Evolutionary conservation across 371 early-diverging fungal genomes (phyloP), one percentile per base, ranked within the genome.

Genomic region (Syncephalastrum sp.): DNA sequence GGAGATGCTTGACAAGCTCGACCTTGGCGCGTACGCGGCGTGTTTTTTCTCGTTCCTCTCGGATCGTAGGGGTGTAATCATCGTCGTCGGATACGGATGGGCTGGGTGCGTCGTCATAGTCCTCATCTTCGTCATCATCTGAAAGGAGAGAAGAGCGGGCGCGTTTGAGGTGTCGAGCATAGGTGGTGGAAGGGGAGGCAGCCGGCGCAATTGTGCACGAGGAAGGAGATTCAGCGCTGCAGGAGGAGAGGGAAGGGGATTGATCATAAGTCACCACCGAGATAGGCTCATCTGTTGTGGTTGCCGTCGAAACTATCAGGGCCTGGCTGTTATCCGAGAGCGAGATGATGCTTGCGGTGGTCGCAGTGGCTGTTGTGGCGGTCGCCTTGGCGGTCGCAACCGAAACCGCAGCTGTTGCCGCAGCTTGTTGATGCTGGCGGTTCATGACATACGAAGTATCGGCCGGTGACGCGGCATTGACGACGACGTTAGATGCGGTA

Each of bases 251-350:
- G 38, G 38, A 33, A 33, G 38, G 38, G 38, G 38, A 33, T 33
- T 33, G 38, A 33, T 33, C 38, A 10, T 33, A 33, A 33, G 38
- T 10, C 38, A 33, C 38, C 8, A 33, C 38, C 38, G 38, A 33
- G 38, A 33, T 33, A 2, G 38, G 38, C 38, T 53, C 46, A 41
- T 59, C 53, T 2, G 44, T 53, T 5, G 59, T 59, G 8, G 53
- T 59, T 10, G 59, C 59, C 5, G 59, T 59, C 12, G 59, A 59
- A n/a, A 59, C 59, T 47, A 59, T 59, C 38, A 59, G 53, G 13
- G 59, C 50, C 27, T 53, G 59, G 38, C 59, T 53, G 29, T 59
- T 59, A 41, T 59, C 53, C 7, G 59, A 43, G 3, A 59, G 41
- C 12, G 59, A 43, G 21, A 59, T 59, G 41, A 59, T 41, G 27